Conservation (phyloP, 768 basidiomycete genomes). For the Heimioporus sp. region DNA sequence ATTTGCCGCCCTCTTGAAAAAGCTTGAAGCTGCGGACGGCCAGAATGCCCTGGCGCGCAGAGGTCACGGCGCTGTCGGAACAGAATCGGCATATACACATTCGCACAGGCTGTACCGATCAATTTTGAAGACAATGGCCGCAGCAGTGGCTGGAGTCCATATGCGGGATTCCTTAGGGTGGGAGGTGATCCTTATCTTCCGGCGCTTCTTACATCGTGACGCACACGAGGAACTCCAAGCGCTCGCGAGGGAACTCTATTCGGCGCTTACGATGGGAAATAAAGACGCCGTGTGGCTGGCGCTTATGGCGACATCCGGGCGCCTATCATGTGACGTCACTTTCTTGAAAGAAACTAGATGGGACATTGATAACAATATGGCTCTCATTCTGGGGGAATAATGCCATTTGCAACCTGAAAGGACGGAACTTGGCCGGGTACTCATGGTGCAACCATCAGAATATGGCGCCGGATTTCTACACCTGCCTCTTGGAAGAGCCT, state of each 20-base stretch:
- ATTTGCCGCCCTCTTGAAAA: conserved; percentile 58
- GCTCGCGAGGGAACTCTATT: conserved; percentile 64
- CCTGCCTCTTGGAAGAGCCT: conserved; percentile 76
- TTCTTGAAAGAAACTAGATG: conserved; percentile 60
- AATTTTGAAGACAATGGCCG: conserved; percentile 69
- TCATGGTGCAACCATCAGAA: conserved; percentile 39
- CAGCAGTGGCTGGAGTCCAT: conserved; percentile 63
- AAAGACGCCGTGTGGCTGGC: conserved; percentile 85
- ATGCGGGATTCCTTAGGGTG: conserved; percentile 71
- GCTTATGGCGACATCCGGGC: conserved; percentile 52
- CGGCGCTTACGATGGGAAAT: conserved; percentile 57
- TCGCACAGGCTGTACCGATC: conserved; percentile 81
- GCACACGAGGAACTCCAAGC: conserved; percentile 75
- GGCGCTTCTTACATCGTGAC: conserved; percentile 68
- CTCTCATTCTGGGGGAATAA: conserved; percentile 31
- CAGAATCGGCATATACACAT: conserved; percentile 73
- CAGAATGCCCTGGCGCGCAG: conserved; percentile 65
- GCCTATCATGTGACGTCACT: conserved; percentile 37
- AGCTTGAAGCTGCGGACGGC: conserved; percentile 61
- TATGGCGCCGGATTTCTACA: conserved; percentile 73
- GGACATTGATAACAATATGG: conserved; percentile 52
- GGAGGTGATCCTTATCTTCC: conserved; percentile 75
- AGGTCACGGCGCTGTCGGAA: conserved; percentile 48
- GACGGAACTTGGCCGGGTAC: neutral
- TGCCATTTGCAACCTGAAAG: neutral